Percentiles rank a stretch among this genome's conserved stretches.
These are phyloP conservation scores for Aechmea fasciata DNA, from an alignment of 176 grass and related monocot species.

Conservation along the genomic window DNA sequence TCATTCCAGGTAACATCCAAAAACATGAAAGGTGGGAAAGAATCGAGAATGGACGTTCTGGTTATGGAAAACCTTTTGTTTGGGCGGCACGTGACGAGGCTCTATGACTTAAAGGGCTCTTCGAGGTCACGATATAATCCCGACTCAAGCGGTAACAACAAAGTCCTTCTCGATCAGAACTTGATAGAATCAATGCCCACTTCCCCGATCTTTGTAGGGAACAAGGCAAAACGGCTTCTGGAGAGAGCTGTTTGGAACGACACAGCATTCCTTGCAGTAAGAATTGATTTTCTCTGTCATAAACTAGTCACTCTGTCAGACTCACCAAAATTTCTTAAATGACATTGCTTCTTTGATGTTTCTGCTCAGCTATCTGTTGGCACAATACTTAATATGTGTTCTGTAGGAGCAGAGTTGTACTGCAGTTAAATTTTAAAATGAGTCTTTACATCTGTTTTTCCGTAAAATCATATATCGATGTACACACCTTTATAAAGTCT, in stretches of 20 bases:
- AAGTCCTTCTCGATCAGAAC: slow-evolving; percentile 96
- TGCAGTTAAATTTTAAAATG: neutral
- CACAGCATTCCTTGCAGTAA: slow-evolving; percentile 87
- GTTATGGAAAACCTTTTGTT: slow-evolving; percentile 99
- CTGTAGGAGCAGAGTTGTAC: neutral
- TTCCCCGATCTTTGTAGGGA: slow-evolving; percentile 94
- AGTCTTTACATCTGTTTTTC: neutral
- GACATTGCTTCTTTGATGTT: neutral
- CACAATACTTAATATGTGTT: neutral
- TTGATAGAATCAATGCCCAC: slow-evolving; percentile 95
- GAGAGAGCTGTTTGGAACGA: slow-evolving; percentile 99
- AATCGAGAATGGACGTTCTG: slow-evolving; percentile 81
- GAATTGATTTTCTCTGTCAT: slow-evolving; percentile 18
- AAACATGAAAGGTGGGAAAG: slow-evolving; percentile 77
- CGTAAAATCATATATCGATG: neutral
- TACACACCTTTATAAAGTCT: neutral
- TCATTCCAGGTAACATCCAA: slow-evolving; percentile 41
- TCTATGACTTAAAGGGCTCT: slow-evolving; percentile 96
- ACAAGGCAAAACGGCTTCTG: slow-evolving; percentile 73
- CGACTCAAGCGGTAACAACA: slow-evolving; percentile 77
- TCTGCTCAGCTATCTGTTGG: neutral
- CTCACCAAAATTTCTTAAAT: neutral
- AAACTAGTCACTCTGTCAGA: neutral
- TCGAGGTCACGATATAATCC: slow-evolving; percentile 92
- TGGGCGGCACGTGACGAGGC: slow-evolving; percentile 60